These are phyloP conservation scores for Claviceps sp. DNA, from an alignment of 2,329 filamentous ascomycete genomes.

Conservation along the genomic window DNA sequence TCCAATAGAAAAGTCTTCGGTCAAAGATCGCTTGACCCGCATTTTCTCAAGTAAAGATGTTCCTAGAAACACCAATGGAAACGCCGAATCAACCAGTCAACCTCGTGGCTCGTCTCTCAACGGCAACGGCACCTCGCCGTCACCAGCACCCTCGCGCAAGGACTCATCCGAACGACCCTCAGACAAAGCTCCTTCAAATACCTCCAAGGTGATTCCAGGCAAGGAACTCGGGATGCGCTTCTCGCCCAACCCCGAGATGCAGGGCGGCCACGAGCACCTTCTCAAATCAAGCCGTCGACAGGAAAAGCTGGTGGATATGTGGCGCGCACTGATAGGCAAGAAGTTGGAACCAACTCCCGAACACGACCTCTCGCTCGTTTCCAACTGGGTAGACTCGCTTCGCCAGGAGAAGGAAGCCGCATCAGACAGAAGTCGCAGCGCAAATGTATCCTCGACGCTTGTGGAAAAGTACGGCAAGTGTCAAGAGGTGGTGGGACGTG, in stretches of 20 bases:
- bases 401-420: constrained; percentile 81
- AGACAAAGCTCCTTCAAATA: constrained; percentile 14
- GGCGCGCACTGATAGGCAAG: constrained; percentile 73
- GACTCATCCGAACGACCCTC: constrained; percentile 22
- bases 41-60: constrained; percentile 51
- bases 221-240: constrained; percentile 36
- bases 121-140: constrained; percentile 19
- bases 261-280: constrained; percentile 73
- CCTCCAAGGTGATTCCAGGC: constrained; percentile 15
- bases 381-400: constrained; percentile 89
- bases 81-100: constrained; percentile 20
- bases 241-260: constrained; percentile 32
- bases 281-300: constrained; percentile 83
- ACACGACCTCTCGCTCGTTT: constrained; percentile 81
- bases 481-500: constrained; percentile 89
- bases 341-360: constrained; percentile 63
- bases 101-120: constrained; percentile 22
- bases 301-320: constrained; percentile 88
- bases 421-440: constrained; percentile 63
- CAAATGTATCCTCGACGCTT: constrained; percentile 57
- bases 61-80: constrained; percentile 20
- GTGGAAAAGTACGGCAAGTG: constrained; percentile 98
- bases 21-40: constrained; percentile 51
- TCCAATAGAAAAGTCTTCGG: constrained; percentile 40
- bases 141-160: constrained; percentile 30